Percentiles rank a stretch among this genome's conserved stretches.
These are phyloP conservation scores for Basipetospora sp. DNA, from an alignment of 2,329 filamentous ascomycete species.

Conservation along the genomic window DNA sequence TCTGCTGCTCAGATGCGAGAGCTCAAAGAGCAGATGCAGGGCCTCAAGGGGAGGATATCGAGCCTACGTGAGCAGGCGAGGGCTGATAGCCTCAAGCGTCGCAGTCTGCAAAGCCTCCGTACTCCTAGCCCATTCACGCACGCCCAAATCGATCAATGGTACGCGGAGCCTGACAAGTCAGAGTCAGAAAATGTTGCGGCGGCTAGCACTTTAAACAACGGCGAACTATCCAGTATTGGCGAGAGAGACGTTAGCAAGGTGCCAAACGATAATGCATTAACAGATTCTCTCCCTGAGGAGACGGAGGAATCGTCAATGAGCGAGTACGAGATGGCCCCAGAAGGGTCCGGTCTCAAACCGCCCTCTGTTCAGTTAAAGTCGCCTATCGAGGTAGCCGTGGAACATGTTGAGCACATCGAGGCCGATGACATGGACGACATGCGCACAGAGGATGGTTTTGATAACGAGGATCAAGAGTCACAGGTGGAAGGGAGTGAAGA, in stretches of 20 bases:
- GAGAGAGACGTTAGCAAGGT: constrained; percentile 10
- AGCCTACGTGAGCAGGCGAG: constrained; percentile 63
- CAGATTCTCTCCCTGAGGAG: constrained; percentile 10
- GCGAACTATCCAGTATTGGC: constrained; percentile 15
- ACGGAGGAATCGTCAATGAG: constrained; percentile 14
- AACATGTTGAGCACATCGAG: neutral
- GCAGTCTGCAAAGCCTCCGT: constrained; percentile 60
- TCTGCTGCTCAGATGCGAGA: constrained; percentile 60
- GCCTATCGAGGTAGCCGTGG: no score
- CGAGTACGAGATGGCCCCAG: constrained; percentile 15
- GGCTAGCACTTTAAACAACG: constrained; percentile 16
- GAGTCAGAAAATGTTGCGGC: constrained; percentile 9
- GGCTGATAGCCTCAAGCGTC: constrained; percentile 62
- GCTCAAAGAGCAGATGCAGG: constrained; percentile 72
- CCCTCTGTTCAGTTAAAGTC: no score
- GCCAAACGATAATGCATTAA: neutral
- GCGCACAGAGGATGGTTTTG: constrained; percentile 21
- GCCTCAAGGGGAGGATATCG: constrained; percentile 72
- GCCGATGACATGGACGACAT: constrained; percentile 24
- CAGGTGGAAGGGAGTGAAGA: constrained; percentile 22
- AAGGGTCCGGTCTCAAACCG: constrained; percentile 2
- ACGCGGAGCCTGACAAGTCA: constrained; percentile 18
- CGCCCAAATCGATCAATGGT: constrained; percentile 42
- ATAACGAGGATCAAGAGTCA: constrained; percentile 21
- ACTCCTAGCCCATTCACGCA: constrained; percentile 69